A percentile compares a stretch with the other conserved stretches of the same genome.
Conservation (phyloP, 2,329 filamentous ascomycete genomes). For the Fonsecaea multimorphosa region DNA sequence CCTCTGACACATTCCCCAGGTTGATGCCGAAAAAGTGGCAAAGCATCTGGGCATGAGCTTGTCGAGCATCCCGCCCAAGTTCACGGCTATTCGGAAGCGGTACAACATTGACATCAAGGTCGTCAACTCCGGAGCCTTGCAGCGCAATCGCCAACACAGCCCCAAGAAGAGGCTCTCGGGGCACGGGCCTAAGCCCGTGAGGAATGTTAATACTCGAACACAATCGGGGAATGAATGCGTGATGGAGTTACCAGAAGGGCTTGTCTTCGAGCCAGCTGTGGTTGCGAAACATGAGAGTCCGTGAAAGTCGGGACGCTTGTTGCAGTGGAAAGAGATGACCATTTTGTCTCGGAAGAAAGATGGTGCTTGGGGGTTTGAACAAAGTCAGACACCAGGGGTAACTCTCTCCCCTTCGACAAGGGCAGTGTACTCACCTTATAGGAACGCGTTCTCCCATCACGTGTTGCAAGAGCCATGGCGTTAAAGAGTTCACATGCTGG, state of each 20-base stretch:
- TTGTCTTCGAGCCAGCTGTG: background rate
- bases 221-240: background rate
- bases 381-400: no score
- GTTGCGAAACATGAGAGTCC: background rate
- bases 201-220: background rate
- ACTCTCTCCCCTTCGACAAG: no score
- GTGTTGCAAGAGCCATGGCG: no score
- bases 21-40: constrained; percentile 33
- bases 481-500: no score
- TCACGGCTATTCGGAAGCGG: constrained; percentile 31
- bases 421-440: no score
- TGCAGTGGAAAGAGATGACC: background rate
- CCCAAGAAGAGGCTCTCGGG: constrained; percentile 30
- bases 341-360: background rate
- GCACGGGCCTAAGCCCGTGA: background rate
- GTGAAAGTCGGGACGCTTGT: background rate
- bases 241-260: background rate
- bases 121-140: constrained; percentile 34
- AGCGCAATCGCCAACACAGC: constrained; percentile 31
- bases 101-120: constrained; percentile 37
- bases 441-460: no score
- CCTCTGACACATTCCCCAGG: constrained; percentile 17
- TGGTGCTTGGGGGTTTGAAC: background rate
- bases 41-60: constrained; percentile 33
- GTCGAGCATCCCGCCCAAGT: constrained; percentile 33